Percentiles rank a stretch among this genome's conserved stretches.
Conservation (phyloP, 805 yeast genomes). For the Lipomyces kockii region DNA sequence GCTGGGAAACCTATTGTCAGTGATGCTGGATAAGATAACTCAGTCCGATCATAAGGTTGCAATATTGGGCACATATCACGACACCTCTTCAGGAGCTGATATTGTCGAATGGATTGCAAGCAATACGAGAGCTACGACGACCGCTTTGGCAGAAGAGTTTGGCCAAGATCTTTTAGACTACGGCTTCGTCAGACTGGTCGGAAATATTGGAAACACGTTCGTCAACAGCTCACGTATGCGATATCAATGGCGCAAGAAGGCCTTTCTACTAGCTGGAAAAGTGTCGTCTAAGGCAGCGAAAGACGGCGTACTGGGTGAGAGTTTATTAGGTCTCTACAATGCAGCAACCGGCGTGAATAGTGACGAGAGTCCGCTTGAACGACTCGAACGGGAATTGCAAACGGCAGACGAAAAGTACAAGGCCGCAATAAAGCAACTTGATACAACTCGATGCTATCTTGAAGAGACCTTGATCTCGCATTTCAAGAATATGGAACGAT, state of each 20-base stretch:
- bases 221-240: slow-evolving; percentile 73
- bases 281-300: slow-evolving; percentile 26
- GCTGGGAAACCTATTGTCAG: slow-evolving; percentile 50
- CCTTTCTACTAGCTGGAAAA: slow-evolving; percentile 54
- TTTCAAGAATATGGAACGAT: slow-evolving; percentile 74
- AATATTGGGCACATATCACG: slow-evolving; percentile 68
- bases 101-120: slow-evolving; percentile 64
- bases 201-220: slow-evolving; percentile 48
- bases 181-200: slow-evolving; percentile 31
- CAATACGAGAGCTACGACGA: slow-evolving; percentile 51
- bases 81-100: slow-evolving; percentile 63
- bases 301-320: slow-evolving; percentile 42
- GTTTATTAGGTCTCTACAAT: slow-evolving; percentile 40
- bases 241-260: slow-evolving; percentile 80
- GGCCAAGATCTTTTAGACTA: slow-evolving; percentile 70
- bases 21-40: slow-evolving; percentile 57
- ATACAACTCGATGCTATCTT: slow-evolving; percentile 67
- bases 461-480: slow-evolving; percentile 76
- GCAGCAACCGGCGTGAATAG: slow-evolving; percentile 37
- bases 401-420: slow-evolving; percentile 62
- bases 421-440: slow-evolving; percentile 61
- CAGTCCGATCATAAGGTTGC: slow-evolving; percentile 63
- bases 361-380: slow-evolving; percentile 58
- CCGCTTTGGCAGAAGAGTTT: slow-evolving; percentile 67
- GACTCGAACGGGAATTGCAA: slow-evolving; percentile 61